A percentile compares a stretch with the other conserved stretches of the same genome.
Evolutionary conservation across 163 green algal genomes (phyloP).

Genomic region (Chlorella variabilis): DNA sequence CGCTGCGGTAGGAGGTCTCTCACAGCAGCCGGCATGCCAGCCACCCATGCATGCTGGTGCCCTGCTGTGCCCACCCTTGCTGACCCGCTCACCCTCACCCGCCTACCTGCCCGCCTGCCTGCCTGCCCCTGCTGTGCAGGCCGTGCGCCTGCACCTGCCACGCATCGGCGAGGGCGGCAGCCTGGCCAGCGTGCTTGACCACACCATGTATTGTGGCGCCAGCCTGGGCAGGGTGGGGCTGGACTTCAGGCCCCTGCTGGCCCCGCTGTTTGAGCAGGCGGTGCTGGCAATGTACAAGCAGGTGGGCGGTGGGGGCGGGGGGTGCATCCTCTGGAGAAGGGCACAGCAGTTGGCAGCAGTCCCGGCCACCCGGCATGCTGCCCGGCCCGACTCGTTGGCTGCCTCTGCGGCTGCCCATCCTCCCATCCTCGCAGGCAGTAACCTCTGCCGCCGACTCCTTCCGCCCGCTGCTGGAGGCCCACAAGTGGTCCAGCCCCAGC

Average conservation of each 20-base stretch:
- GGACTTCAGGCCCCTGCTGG: slow-evolving; percentile 91
- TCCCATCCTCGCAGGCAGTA: slow-evolving; percentile 44
- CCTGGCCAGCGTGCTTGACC: slow-evolving; percentile 90
- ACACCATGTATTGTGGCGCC: slow-evolving; percentile 95
- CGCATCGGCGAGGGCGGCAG: slow-evolving; percentile 79
- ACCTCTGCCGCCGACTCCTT: slow-evolving; percentile 75
- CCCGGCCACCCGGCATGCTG: not conserved
- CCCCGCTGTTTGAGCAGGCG: slow-evolving; percentile 88
- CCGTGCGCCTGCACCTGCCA: slow-evolving; percentile 63
- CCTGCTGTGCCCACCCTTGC: not conserved
- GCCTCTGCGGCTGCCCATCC: no score
- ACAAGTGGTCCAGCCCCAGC: slow-evolving; percentile 90
- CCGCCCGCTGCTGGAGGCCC: slow-evolving; percentile 74
- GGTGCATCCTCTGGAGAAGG: not conserved
- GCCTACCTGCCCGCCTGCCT: not conserved
- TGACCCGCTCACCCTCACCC: not conserved
- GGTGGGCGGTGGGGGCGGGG: not conserved
- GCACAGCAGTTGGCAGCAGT: not conserved
- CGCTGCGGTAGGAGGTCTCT: no score
- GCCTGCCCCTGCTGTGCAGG: not conserved
- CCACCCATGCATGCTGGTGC: not conserved
- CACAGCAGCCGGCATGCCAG: not conserved
- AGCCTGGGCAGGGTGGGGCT: slow-evolving; percentile 91
- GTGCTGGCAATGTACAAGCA: slow-evolving; percentile 45
- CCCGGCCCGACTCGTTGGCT: no score